phyloP scores from a whole-genome alignment of 805 yeast species.

The Metschnikowia shivogae region DNA sequence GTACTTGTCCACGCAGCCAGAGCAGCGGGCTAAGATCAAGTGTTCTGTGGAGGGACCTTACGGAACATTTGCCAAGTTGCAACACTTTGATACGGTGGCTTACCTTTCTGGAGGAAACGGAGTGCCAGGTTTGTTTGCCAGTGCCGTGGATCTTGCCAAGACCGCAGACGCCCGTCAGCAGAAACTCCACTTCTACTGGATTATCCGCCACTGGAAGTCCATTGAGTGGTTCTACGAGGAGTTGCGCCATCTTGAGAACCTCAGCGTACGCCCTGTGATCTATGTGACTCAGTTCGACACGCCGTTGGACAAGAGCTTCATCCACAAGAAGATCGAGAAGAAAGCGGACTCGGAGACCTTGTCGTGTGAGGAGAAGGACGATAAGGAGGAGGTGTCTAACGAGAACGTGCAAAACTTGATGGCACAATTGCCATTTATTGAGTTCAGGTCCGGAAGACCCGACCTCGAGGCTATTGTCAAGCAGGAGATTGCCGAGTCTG shows the following conservation, averaged over 20 bases:
- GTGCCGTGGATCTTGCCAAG: conserved; percentile 30
- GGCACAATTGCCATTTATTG: conserved; percentile 31
- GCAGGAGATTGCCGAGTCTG: conserved; percentile 32
- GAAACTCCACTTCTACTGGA: conserved; percentile 32
- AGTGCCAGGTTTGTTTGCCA: conserved; percentile 51
- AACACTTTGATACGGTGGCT: conserved; percentile 43
- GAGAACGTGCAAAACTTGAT: conserved; percentile 15
- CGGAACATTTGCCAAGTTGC: conserved; percentile 47
- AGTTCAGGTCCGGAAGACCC: conserved; percentile 45
- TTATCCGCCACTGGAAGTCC: conserved; percentile 36
- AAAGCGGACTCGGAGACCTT: conserved; percentile 1
- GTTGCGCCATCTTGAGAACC: conserved; percentile 28
- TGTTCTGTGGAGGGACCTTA: conserved; percentile 61
- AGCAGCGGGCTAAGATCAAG: conserved; percentile 32
- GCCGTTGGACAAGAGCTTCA: conserved; percentile 15
- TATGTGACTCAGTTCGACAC: conserved; percentile 24
- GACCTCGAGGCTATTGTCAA: conserved; percentile 30
- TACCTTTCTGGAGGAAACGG: conserved; percentile 66
- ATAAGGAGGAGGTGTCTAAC: conserved; percentile 3
- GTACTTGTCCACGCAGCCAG: conserved; percentile 26
- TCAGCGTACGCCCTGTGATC: conserved; percentile 35
- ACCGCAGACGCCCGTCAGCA: conserved; percentile 6
- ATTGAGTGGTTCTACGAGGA: conserved; percentile 40
- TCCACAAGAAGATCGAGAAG: conserved; percentile 9
- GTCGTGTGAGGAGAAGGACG: conserved; percentile 7